Percentiles rank a stretch among this genome's conserved stretches.
These are phyloP conservation scores for Lolium perenne DNA, from an alignment of 176 grass and related monocot genomes.

Conservation along the genomic window DNA sequence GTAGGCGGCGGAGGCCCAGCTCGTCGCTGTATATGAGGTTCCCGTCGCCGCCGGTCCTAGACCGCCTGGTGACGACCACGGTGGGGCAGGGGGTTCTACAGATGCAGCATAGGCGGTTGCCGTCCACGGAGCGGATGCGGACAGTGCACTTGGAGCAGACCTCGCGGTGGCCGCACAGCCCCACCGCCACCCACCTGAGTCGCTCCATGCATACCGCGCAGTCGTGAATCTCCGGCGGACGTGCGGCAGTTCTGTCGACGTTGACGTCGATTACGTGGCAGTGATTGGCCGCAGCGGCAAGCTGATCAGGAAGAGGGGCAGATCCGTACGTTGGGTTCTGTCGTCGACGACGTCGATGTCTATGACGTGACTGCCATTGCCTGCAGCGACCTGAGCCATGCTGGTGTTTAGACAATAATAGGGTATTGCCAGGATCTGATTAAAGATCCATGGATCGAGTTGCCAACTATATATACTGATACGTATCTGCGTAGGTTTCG, in stretches of 20 bases:
- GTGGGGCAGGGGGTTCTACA: neutral
- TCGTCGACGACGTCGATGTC: neutral
- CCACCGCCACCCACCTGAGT: neutral
- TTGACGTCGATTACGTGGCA: neutral
- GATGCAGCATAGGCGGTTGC: conserved; percentile 1
- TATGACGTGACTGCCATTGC: neutral
- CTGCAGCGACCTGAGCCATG: neutral
- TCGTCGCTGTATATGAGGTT: neutral
- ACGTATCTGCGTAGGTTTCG: no score
- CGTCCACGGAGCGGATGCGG: neutral
- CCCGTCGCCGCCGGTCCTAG: neutral
- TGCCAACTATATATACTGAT: no score
- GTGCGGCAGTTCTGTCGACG: neutral
- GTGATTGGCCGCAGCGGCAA: neutral
- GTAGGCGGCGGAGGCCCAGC: neutral
- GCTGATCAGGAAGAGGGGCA: neutral
- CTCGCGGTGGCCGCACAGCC: neutral
- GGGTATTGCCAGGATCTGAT: no score
- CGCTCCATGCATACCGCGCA: conserved; percentile 28
- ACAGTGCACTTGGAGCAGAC: neutral
- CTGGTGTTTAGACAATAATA: neutral
- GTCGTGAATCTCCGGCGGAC: neutral
- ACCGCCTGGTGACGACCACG: neutral
- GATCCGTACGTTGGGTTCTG: neutral
- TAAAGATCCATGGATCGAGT: no score